phyloP scores from a whole-genome alignment of 192 early-diverging fungal species.

The Pilobolus umbonatus region DNA sequence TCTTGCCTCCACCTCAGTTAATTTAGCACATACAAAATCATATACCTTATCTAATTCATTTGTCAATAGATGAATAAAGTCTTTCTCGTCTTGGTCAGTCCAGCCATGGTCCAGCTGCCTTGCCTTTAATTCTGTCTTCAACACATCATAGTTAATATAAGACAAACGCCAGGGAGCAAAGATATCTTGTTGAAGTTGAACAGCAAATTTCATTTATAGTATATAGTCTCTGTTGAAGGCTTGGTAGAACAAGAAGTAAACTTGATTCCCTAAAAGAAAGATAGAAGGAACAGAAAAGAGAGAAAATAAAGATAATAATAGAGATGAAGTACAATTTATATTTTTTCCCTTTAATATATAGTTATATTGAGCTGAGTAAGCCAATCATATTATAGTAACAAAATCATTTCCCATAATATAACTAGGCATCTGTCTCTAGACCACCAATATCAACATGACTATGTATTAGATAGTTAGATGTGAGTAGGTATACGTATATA shows the following conservation, averaged over 20 bases:
- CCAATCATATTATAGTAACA: no score
- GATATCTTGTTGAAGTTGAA: slow-evolving; percentile 63
- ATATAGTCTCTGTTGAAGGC: no score
- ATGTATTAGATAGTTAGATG: no score
- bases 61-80: slow-evolving; percentile 76
- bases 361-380: no score
- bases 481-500: no score
- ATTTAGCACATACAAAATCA: slow-evolving; percentile 68
- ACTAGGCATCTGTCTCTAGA: no score
- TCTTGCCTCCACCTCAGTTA: slow-evolving; percentile 67
- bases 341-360: background rate
- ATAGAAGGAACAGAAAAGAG: background rate
- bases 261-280: background rate
- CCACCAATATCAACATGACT: no score
- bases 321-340: background rate
- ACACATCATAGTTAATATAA: slow-evolving; percentile 77
- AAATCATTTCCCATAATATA: no score
- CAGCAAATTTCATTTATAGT: slow-evolving; percentile 87
- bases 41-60: slow-evolving; percentile 86
- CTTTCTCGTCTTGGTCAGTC: slow-evolving; percentile 64
- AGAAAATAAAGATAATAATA: slow-evolving; percentile 1
- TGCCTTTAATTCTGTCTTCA: slow-evolving; percentile 80
- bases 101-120: slow-evolving; percentile 56
- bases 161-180: slow-evolving; percentile 78
- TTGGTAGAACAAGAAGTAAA: background rate